Conservation (phyloP, 2,329 filamentous ascomycete genomes). For the Macroventuria anomochaeta region DNA sequence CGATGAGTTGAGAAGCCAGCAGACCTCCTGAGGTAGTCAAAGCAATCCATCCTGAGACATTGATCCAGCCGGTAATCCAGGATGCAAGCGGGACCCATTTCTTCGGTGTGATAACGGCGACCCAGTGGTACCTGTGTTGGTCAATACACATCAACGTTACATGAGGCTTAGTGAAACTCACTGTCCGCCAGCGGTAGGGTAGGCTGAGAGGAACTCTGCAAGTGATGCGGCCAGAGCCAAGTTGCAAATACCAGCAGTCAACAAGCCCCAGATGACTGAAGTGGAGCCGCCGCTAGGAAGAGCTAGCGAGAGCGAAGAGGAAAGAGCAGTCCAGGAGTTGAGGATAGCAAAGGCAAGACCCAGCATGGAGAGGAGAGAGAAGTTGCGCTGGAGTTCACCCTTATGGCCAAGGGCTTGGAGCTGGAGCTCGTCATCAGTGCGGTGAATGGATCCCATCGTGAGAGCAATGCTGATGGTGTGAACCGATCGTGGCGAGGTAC, state of each 20-base stretch:
- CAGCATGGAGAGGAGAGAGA: constrained; percentile 65
- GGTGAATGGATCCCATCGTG: constrained; percentile 31
- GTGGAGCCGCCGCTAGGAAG: constrained; percentile 74
- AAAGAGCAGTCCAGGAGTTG: constrained; percentile 69
- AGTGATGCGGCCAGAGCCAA: constrained; percentile 71
- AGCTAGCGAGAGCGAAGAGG: constrained; percentile 64
- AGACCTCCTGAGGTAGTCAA: constrained; percentile 72
- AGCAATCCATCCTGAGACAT: constrained; percentile 72
- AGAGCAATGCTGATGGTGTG: neutral
- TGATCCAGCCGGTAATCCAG: constrained; percentile 77
- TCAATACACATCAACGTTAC: constrained; percentile 49
- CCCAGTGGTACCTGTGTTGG: constrained; percentile 68
- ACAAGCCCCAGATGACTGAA: constrained; percentile 73
- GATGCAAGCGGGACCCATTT: constrained; percentile 67
- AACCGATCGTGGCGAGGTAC: neutral
- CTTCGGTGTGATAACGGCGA: constrained; percentile 67
- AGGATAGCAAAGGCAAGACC: constrained; percentile 68
- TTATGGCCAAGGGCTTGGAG: constrained; percentile 59
- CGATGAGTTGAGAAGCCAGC: constrained; percentile 70
- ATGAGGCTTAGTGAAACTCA: constrained; percentile 13
- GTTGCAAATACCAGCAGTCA: constrained; percentile 67
- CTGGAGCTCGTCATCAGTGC: constrained; percentile 44
- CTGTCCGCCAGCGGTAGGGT: constrained; percentile 56
- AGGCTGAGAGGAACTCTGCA: constrained; percentile 74
- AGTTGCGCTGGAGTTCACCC: constrained; percentile 64